Evolutionary conservation across 257 asterid genomes (phyloP), one percentile per base, ranked within the genome.

Genomic region (Leonotis leonurus): DNA sequence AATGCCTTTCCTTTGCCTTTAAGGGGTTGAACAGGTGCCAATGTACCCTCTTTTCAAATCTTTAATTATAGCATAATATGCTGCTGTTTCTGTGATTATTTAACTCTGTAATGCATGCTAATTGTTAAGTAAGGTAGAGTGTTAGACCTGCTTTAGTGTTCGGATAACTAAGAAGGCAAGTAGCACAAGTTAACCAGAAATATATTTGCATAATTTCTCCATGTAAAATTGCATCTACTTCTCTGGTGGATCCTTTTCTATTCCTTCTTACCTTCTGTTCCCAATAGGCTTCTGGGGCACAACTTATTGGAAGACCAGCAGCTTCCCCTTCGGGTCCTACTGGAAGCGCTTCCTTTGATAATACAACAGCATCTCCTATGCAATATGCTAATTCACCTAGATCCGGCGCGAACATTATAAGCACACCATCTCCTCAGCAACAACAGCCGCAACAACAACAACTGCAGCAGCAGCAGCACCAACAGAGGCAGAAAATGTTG

Each of bases 361-460:
- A 85, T 72, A 80, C 95, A 27, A 73, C 94, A 1, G 81, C 97
- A 50, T 89, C 99, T 70, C 95, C 88, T 25, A 58, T 86, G 75
- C 99, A 79, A 70, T 89, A 92, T 76, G 89, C 90, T 65, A 92
- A 88, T 76, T 92, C 99, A 13, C 97, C 99, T 3, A 83, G 97
- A 69, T 86, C 99, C 52, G 82, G 86, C 71, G 77, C 90, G 51
- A 89, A 78, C 74, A 81, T 92, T 69, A 89, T 92, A 97, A 92
- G 89, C 79, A 89, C 95, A 21, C 97, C 97, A 41, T 91, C 98
- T 75, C 98, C 98, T 33, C 98, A 91, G 78, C 98, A 88, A 55
- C 95, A 85, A 58, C 88, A 76, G 45, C 84, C 80, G 56, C 88
- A 75, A 51, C 81, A 68, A 48, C 87, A 64, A 22, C 92, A 79